phyloP scores from a whole-genome alignment of 1,284 basidiomycete species.

The Malassezia dermatis region DNA sequence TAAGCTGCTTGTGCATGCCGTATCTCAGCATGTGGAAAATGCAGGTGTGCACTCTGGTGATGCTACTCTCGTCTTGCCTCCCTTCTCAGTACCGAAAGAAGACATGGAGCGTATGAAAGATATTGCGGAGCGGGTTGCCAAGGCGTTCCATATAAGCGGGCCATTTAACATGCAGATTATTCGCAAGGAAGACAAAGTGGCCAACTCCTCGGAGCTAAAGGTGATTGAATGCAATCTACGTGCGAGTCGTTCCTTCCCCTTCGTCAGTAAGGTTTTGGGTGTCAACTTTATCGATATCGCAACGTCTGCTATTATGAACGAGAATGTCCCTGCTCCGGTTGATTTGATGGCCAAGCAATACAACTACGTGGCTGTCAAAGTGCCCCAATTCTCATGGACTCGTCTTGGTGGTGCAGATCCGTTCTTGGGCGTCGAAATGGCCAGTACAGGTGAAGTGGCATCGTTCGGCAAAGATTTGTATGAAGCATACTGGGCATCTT shows the following conservation, averaged over 20 bases:
- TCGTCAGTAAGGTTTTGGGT: slow-evolving; percentile 94
- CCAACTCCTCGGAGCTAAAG: slow-evolving; percentile 65
- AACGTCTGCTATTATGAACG: slow-evolving; percentile 77
- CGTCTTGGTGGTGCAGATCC: slow-evolving; percentile 85
- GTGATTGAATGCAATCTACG: slow-evolving; percentile 98
- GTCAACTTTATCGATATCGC: slow-evolving; percentile 95
- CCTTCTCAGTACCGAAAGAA: slow-evolving; percentile 64
- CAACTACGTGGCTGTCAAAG: slow-evolving; percentile 93
- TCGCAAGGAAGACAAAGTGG: slow-evolving; percentile 62
- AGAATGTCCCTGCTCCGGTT: slow-evolving; percentile 81
- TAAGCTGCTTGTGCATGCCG: slow-evolving; percentile 83
- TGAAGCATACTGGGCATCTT: slow-evolving; percentile 91
- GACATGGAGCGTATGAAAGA: slow-evolving; percentile 78
- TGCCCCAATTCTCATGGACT: slow-evolving; percentile 97
- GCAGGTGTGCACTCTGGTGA: slow-evolving; percentile 98
- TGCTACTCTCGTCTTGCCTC: slow-evolving; percentile 94
- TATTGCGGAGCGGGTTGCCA: slow-evolving; percentile 88
- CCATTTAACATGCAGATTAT: slow-evolving; percentile 99
- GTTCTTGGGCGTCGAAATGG: slow-evolving; percentile 64
- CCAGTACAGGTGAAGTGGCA: slow-evolving; percentile 96
- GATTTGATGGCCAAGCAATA: slow-evolving; percentile 83
- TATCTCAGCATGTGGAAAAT: slow-evolving; percentile 98
- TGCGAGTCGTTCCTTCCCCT: slow-evolving; percentile 95
- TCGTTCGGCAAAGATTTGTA: slow-evolving; percentile 86
- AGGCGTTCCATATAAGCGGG: slow-evolving; percentile 88